phyloP scores from a whole-genome alignment of 1,284 basidiomycete species.

The Puccinia triticina region DNA sequence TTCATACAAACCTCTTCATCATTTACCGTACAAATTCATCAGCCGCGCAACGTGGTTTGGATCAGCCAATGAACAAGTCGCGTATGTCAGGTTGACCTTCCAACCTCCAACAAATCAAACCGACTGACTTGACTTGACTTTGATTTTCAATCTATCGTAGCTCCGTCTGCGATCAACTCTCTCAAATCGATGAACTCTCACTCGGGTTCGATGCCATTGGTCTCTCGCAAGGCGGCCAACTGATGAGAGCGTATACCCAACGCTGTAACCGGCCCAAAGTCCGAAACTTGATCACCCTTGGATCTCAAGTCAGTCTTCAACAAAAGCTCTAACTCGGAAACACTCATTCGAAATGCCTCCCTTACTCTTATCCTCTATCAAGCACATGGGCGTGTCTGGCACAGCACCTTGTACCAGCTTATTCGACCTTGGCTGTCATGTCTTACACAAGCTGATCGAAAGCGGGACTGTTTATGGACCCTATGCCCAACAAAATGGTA shows the following conservation, averaged over 20 bases:
- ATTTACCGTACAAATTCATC: constrained; percentile 52
- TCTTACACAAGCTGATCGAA: constrained; percentile 53
- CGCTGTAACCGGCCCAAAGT: constrained; percentile 59
- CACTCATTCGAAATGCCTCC: constrained; percentile 51
- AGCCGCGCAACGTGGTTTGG: constrained; percentile 57
- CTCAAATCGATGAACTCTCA: constrained; percentile 56
- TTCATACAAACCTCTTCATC: not conserved
- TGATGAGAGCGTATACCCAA: constrained; percentile 59
- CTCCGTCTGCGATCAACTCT: constrained; percentile 56
- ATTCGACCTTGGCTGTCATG: constrained; percentile 55
- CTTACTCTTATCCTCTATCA: constrained; percentile 36
- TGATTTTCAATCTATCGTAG: not conserved
- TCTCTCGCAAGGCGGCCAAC: constrained; percentile 59
- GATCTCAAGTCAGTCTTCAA: constrained; percentile 57
- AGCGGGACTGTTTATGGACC: constrained; percentile 39
- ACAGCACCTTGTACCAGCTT: constrained; percentile 54
- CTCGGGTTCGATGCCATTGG: constrained; percentile 60
- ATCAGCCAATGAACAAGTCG: constrained; percentile 58
- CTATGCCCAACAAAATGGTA: constrained; percentile 42
- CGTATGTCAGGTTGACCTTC: constrained; percentile 29
- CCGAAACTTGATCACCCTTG: constrained; percentile 60
- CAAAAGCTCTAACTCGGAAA: constrained; percentile 17
- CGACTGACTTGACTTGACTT: not conserved
- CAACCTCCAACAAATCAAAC: not conserved
- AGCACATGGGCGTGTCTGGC: constrained; percentile 57